Percentiles rank a stretch among this genome's conserved stretches.
Conservation (phyloP, 768 basidiomycete genomes). For the Cystoderma amianthinum region DNA sequence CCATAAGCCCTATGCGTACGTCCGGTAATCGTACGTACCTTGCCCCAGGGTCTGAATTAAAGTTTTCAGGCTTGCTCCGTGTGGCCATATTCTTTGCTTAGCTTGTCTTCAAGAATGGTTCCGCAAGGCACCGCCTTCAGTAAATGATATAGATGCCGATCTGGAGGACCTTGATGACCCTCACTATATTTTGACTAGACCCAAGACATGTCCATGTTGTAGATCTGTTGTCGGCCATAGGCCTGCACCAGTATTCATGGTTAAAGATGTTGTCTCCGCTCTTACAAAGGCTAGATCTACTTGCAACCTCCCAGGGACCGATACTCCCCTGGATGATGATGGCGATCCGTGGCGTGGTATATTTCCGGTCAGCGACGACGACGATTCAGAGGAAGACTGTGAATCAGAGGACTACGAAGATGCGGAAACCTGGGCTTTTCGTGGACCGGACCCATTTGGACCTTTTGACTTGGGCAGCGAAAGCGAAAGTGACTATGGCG, state of each 20-base stretch:
- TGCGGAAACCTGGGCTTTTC: slow-evolving; percentile 19
- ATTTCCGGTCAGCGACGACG: slow-evolving; percentile 41
- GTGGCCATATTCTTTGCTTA: slow-evolving; percentile 75
- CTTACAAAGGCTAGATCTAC: slow-evolving; percentile 36
- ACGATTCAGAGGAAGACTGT: slow-evolving; percentile 25
- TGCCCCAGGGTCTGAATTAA: slow-evolving; percentile 1
- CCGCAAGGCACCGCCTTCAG: slow-evolving; percentile 47
- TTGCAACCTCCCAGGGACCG: not conserved
- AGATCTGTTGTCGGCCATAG: slow-evolving; percentile 48
- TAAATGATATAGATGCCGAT: slow-evolving; percentile 30
- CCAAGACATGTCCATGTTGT: slow-evolving; percentile 72
- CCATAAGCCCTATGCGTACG: slow-evolving; percentile 60
- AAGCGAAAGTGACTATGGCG: slow-evolving; percentile 8
- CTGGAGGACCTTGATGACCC: slow-evolving; percentile 28
- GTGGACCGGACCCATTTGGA: slow-evolving; percentile 3
- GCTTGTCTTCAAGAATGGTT: slow-evolving; percentile 75
- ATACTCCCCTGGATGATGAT: slow-evolving; percentile 19
- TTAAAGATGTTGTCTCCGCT: slow-evolving; percentile 50
- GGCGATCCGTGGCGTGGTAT: slow-evolving; percentile 69
- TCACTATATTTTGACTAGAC: slow-evolving; percentile 45
- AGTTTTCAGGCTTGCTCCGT: slow-evolving; percentile 53
- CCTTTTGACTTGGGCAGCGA: slow-evolving; percentile 8
- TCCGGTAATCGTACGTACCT: slow-evolving; percentile 7
- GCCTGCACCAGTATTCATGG: slow-evolving; percentile 63
- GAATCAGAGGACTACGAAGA: slow-evolving; percentile 22